Percentiles rank a stretch among this genome's conserved stretches.
Evolutionary conservation across 768 basidiomycete genomes (phyloP).

Genomic region (Mycena floridula): DNA sequence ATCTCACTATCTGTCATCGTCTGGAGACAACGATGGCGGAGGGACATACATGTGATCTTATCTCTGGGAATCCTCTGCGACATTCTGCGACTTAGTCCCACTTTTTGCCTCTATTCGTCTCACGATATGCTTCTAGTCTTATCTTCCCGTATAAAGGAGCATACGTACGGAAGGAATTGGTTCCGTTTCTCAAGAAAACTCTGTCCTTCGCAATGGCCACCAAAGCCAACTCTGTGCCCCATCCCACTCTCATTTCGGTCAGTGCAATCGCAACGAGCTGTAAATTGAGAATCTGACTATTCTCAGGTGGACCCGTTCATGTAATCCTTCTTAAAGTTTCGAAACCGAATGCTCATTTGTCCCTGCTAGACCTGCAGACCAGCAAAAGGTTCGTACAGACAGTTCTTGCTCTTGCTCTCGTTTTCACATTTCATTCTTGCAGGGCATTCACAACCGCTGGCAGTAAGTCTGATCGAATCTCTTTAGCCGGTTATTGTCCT

Average conservation of each 20-base stretch:
- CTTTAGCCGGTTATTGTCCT: not conserved
- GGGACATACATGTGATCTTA: too few relatives aligned
- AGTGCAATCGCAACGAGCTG: conserved; percentile 6
- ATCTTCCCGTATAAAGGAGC: too few relatives aligned
- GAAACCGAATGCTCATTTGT: conserved; percentile 5
- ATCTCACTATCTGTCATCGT: too few relatives aligned
- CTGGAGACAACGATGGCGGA: too few relatives aligned
- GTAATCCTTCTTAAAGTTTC: too few relatives aligned
- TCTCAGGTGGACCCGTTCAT: conserved; percentile 64
- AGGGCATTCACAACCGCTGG: conserved; percentile 72
- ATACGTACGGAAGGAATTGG: too few relatives aligned
- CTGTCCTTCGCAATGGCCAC: conserved; percentile 47
- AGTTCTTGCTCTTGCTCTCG: not conserved
- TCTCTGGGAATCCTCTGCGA: too few relatives aligned
- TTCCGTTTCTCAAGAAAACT: too few relatives aligned
- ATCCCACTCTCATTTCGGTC: conserved; percentile 55
- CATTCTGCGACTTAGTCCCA: too few relatives aligned
- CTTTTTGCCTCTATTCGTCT: too few relatives aligned
- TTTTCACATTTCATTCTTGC: not conserved
- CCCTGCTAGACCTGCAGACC: conserved; percentile 50
- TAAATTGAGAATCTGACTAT: not conserved
- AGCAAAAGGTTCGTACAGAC: conserved; percentile 47
- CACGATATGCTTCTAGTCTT: too few relatives aligned
- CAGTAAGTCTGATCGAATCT: conserved; percentile 39
- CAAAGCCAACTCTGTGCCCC: conserved; percentile 50